Evolutionary conservation across 129 eudicot species (phyloP).

Genomic region (Sambucus nigra): DNA sequence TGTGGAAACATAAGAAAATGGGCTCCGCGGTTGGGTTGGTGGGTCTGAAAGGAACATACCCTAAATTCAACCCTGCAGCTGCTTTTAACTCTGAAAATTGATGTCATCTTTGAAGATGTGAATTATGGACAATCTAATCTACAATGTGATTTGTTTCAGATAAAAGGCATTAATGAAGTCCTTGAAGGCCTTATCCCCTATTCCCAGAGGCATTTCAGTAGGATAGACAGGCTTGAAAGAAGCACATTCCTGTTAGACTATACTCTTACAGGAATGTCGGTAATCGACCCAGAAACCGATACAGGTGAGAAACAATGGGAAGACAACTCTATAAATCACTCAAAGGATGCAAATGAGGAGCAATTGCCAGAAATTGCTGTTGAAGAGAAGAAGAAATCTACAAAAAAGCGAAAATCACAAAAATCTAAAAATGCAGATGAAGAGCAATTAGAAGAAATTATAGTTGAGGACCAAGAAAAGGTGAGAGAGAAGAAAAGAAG

Average conservation of each 20-base stretch:
- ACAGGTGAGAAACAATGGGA: slow-evolving; percentile 19
- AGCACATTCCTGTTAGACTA: slow-evolving; percentile 71
- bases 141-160: slow-evolving; percentile 21
- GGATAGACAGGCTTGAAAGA: slow-evolving; percentile 76
- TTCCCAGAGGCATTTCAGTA: slow-evolving; percentile 80
- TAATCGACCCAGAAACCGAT: slow-evolving; percentile 56
- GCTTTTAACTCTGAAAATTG: too few relatives aligned
- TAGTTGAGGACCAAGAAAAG: too few relatives aligned
- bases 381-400: slow-evolving; percentile 11
- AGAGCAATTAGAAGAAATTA: slow-evolving; percentile 59
- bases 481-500: too few relatives aligned
- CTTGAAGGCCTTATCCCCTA: slow-evolving; percentile 85
- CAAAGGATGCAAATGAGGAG: slow-evolving; percentile 10
- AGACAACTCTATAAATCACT: slow-evolving; percentile 8
- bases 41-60: too few relatives aligned
- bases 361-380: slow-evolving; percentile 12
- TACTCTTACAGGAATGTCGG: slow-evolving; percentile 71
- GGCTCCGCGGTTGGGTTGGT: too few relatives aligned
- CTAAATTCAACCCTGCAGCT: too few relatives aligned
- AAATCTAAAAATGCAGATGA: slow-evolving; percentile 27
- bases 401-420: slow-evolving; percentile 37
- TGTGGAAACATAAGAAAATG: too few relatives aligned
- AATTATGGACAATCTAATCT: not conserved
- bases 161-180: slow-evolving; percentile 76
- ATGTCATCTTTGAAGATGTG: not conserved